Base-by-base conservation (phyloP, 257 asterid genomes). In the Ballota nigra region DNA sequence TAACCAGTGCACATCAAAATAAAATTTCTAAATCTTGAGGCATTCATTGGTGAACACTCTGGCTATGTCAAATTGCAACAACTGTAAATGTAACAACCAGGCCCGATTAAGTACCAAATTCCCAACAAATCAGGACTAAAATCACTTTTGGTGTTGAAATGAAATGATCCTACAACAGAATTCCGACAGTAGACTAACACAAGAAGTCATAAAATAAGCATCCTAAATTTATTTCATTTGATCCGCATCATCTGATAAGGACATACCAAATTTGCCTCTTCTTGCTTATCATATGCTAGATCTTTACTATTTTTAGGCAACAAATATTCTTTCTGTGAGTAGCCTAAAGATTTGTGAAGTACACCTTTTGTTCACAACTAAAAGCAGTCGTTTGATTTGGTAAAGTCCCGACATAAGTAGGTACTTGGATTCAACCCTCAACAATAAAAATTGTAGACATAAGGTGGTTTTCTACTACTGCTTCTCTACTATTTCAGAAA, bases 1-100 rank as follows among this genome's bases (percentile, higher is more conserved):
- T 31, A 33, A 45, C 18, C 60, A 24, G n/a, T 24, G 63, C 67
- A 63, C 69, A 6, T 28, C 36, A 12, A 41, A 16, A 55, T 33
- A 12, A 18, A 57, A 64, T 34, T 24, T 38, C 11, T 20, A 36
- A n/a, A 29, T 29, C 57, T 20, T 41, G 19, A 34, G 60, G 20
- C 38, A 23, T 66, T 40, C 36, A 68, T 29, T 5, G 62, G 59
- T 59, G 31, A 65, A 29, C 10, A 34, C n/a, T 24, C 58, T 49
- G 10, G 18, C 23, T 31, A 29, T 10, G 60, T 24, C 24, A 19
- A 31, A 64, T 59, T 28, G 70, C 38, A 36, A 18, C 20, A 60
- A n/a, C 66, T 56, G 16, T 58, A 19, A 74, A 75, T 69, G 57
- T 11, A 20, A 66, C 63, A 58, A 22, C 15, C 36, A 13, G 58